Percentiles rank a stretch among this genome's conserved stretches.
Conservation (phyloP, 306 rosid species). For the Hylodesmum podocarpum region DNA sequence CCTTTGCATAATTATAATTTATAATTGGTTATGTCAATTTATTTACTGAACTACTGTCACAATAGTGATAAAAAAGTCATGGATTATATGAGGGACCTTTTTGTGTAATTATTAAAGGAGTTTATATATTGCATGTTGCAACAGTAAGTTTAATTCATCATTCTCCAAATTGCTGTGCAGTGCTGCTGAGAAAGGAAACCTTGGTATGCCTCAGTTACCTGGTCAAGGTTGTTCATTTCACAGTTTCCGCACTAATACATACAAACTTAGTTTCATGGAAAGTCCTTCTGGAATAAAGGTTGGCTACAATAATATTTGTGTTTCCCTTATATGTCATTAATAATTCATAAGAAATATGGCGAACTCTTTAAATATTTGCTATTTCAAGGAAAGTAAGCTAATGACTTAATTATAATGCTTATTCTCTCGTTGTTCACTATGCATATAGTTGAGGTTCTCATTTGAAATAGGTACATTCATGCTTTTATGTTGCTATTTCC, state of each 20-base stretch:
- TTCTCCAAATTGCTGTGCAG: slow-evolving; percentile 43
- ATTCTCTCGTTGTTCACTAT: background rate
- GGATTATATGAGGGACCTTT: background rate
- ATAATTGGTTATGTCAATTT: too few species aligned
- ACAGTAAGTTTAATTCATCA: slow-evolving; percentile 4
- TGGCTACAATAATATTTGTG: slow-evolving; percentile 3
- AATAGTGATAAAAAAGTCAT: background rate
- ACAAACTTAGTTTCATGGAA: slow-evolving; percentile 95
- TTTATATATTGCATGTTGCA: background rate
- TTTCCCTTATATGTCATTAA: slow-evolving; percentile 16
- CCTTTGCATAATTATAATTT: slow-evolving; percentile 22
- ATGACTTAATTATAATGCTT: background rate
- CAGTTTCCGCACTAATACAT: slow-evolving; percentile 86
- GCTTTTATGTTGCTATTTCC: background rate
- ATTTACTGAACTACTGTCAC: background rate
- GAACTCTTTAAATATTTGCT: background rate
- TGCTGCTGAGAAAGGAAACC: slow-evolving; percentile 82
- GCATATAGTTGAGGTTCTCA: background rate
- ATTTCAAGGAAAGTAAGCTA: background rate
- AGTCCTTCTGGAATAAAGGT: slow-evolving; percentile 95
- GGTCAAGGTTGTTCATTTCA: slow-evolving; percentile 99
- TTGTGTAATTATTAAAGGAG: background rate
- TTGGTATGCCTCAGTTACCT: slow-evolving; percentile 91
- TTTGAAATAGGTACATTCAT: background rate
- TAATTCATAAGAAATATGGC: background rate